Evolutionary conservation across 495 filamentous ascomycete genomes (phyloP), one percentile per base, ranked within the genome.

Genomic region (Coniosporium apollinis): DNA sequence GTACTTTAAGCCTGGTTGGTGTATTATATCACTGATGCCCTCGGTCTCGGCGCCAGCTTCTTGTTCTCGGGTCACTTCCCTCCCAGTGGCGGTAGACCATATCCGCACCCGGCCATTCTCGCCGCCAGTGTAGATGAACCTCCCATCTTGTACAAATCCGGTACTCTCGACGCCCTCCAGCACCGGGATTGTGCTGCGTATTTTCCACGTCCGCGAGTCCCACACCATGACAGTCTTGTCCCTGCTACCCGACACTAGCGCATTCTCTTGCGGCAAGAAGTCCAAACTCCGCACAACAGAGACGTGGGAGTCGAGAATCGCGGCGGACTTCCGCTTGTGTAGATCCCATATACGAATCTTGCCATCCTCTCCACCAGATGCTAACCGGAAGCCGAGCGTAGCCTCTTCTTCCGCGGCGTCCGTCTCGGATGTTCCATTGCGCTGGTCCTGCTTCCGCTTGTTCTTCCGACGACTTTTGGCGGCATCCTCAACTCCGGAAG

Each of bases 211-310:
- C 33, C 59, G 69, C 13, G 78, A 67, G 61, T 92, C 82, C 84
- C 85, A 94, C 40, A 92, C 55, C 33, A 87, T 89, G 24, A 85
- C 72, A 0, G 91, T 94, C 57, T 92, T 89, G 61, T 99, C 89
- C 58, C 89, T 67, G 49, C 82, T 76, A n/a, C 75, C 84, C n/a
- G 81, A 87, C 4, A 94, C 61, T 26, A 99, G 57, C 9, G 72
- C 65, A 52, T 82, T 76, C 41, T 82, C 72, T 36, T 73, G 54
- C 1, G 65, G 52, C 4, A 79, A 87, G 55, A 76, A 96, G 38
- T 85, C 80, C 19, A 99, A 54, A 38, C 71, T 70, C 38, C 83
- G 79, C 16, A 99, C 76, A 47, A 94, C 79, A 18, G 89, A 94
- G 25, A 91, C 82, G 55, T 99, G 89, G 1, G 83, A 83, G 37